Conservation (phyloP, 2,329 filamentous ascomycete genomes). For the Ascochyta fabae region DNA sequence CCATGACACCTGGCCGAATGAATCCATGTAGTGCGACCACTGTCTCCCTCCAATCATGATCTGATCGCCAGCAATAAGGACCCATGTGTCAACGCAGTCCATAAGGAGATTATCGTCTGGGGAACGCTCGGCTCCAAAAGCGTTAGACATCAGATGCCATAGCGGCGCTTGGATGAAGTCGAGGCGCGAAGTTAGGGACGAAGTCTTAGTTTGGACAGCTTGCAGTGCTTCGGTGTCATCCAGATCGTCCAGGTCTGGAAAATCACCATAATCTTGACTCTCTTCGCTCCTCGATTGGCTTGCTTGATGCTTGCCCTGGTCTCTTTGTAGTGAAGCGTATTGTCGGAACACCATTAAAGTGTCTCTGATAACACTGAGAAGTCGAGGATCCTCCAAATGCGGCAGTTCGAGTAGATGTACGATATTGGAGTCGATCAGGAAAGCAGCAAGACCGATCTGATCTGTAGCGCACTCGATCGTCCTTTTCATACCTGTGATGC, state of each 20-base stretch:
- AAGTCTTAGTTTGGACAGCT: neutral
- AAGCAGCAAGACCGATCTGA: conserved; percentile 49
- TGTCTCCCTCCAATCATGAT: conserved; percentile 54
- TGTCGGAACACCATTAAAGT: conserved; percentile 56
- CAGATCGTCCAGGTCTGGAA: conserved; percentile 59
- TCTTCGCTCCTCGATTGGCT: conserved; percentile 59
- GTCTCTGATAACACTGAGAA: conserved; percentile 57
- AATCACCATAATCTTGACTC: conserved; percentile 70
- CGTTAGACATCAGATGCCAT: conserved; percentile 64
- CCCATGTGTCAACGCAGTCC: conserved; percentile 63
- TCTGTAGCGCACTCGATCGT: conserved; percentile 54
- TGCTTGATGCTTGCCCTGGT: conserved; percentile 23
- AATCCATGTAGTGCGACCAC: conserved; percentile 64
- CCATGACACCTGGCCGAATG: conserved; percentile 61
- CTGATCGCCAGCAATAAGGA: conserved; percentile 54
- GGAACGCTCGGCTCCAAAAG: conserved; percentile 64
- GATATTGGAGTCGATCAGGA: conserved; percentile 55
- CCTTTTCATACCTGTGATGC: conserved; percentile 58
- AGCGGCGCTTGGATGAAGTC: conserved; percentile 57
- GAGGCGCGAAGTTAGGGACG: conserved; percentile 29
- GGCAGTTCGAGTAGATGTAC: conserved; percentile 59
- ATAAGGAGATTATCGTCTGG: conserved; percentile 61
- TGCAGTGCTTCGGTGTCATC: conserved; percentile 37
- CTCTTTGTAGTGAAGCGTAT: conserved; percentile 41
- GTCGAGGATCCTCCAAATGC: conserved; percentile 54